A percentile compares a stretch with the other conserved stretches of the same genome.
These are phyloP conservation scores for Phytopythium helicoides DNA, from an alignment of 352 stramenopile species.

Conservation along the genomic window DNA sequence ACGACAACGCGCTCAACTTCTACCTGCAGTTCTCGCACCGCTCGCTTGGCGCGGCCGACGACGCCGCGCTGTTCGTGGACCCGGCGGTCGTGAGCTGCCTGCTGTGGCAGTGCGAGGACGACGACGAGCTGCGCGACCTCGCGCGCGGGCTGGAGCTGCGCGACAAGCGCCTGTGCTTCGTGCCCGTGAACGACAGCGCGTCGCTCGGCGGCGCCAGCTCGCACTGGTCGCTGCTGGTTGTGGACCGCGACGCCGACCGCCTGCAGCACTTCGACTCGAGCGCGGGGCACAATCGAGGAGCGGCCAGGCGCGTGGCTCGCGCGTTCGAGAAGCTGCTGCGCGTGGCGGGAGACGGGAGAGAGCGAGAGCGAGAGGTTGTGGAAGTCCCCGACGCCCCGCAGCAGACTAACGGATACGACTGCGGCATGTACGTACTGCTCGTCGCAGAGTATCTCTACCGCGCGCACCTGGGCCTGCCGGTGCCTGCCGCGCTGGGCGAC, in stretches of 20 bases:
- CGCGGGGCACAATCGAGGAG: conserved; percentile 46
- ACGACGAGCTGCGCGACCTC: conserved; percentile 68
- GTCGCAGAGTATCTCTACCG: conserved; percentile 60
- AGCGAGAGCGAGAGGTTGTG: conserved; percentile 17
- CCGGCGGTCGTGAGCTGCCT: conserved; percentile 78
- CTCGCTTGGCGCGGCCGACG: conserved; percentile 16
- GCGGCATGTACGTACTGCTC: conserved; percentile 75
- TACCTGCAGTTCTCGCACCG: conserved; percentile 73
- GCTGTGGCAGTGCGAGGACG: conserved; percentile 80
- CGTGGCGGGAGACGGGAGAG: conserved; percentile 6
- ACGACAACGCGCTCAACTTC: conserved; percentile 85
- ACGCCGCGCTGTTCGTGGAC: conserved; percentile 67
- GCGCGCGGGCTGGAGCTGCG: conserved; percentile 38
- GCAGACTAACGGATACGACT: conserved; percentile 80
- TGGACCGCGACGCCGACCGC: conserved; percentile 9
- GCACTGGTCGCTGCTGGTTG: conserved; percentile 80
- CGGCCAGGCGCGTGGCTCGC: conserved; percentile 36
- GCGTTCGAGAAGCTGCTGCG: conserved; percentile 44
- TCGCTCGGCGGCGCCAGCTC: conserved; percentile 48
- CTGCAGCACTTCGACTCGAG: conserved; percentile 82
- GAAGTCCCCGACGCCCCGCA: conserved; percentile 47
- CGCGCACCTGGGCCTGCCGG: conserved; percentile 13
- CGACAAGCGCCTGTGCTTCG: conserved; percentile 39
- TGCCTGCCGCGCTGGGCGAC: conserved; percentile 16
- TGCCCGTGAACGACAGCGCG: conserved; percentile 75